Evolutionary conservation across 1,139 yeast species (phyloP), one percentile per base, ranked within the genome.

Genomic region (Pneumocystis carinii): DNA sequence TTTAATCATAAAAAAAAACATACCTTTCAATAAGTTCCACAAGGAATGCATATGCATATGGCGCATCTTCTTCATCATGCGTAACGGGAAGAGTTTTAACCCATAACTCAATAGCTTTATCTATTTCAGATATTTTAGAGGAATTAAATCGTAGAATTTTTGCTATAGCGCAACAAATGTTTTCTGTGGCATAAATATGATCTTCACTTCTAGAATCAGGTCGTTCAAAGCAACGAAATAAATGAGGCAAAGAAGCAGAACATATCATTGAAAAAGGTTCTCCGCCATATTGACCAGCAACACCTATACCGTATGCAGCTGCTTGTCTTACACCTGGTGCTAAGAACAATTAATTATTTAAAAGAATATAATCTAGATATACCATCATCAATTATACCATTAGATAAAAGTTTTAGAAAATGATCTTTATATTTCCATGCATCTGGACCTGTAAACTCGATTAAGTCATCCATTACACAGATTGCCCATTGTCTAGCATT

Each of bases 181-280:
- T 87, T 73, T 92, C 98, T 0, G 97, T 90, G 3, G 97, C 95
- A 67, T 81, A 81, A 41, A 87, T 75, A 69, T 90, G 90, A 66
- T 87, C 96, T 62, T 88, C 95, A 10, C 85, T 82, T 67, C 88
- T 83, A 2, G 96, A 86, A 69, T 89, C 95, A n/a, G 96, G 90
- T 35, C 84, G 83, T 59, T 83, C 79, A 27, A 86, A 82, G 77
- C 90, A 82, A 70, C 84, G 83, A 70, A 87, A 82, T 74, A 92
- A 79, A 29, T 89, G 84, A 68, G 84, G 88, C 66, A 90, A 76
- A 42, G 90, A 81, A 4, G 85, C 82, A 37, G 87, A 74, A 64
- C 87, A 83, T 65, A 86, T 80, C 39, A 84, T 84, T 19, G 80
- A 79, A 71, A 84, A 89, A 8, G 77, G 75, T 7, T 77, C 77